phyloP scores from a whole-genome alignment of 768 basidiomycete genomes.

The Suillus placidus region DNA sequence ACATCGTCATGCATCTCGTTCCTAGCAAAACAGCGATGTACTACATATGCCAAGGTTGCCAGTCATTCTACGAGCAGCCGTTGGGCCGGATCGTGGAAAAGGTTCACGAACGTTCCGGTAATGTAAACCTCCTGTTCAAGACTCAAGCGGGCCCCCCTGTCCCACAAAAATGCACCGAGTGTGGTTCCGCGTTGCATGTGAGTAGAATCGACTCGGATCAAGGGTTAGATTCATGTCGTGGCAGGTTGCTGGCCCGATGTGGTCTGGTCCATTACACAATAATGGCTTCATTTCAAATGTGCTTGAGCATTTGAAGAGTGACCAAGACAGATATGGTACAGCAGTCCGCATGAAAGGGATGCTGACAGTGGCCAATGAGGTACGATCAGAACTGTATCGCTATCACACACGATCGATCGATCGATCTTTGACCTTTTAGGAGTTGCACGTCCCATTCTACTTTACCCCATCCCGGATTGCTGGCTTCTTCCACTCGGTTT shows the following conservation, averaged over 20 bases:
- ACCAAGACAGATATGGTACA: constrained; percentile 74
- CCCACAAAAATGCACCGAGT: constrained; percentile 75
- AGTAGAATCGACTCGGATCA: constrained; percentile 23
- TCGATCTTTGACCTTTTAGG: constrained; percentile 45
- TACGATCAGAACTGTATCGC: constrained; percentile 35
- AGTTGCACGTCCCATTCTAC: constrained; percentile 78
- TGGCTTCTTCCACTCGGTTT: constrained; percentile 78
- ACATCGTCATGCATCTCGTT: constrained; percentile 10
- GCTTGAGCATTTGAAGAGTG: constrained; percentile 67
- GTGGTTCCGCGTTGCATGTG: constrained; percentile 77
- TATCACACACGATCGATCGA: constrained; percentile 7
- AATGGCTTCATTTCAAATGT: constrained; percentile 72
- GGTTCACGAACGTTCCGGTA: constrained; percentile 54
- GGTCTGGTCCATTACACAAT: constrained; percentile 89
- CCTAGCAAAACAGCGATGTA: constrained; percentile 82
- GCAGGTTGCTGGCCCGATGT: constrained; percentile 95
- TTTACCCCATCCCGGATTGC: constrained; percentile 84
- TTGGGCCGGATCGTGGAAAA: constrained; percentile 76
- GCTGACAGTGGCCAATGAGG: constrained; percentile 89
- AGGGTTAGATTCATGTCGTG: neutral
- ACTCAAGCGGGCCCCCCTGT: constrained; percentile 70
- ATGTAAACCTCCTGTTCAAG: constrained; percentile 69
- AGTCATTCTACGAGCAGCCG: constrained; percentile 81
- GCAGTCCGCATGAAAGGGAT: constrained; percentile 90
- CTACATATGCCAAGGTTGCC: constrained; percentile 84